Conservation (phyloP, 768 basidiomycete genomes). For the Calocybe indica region DNA sequence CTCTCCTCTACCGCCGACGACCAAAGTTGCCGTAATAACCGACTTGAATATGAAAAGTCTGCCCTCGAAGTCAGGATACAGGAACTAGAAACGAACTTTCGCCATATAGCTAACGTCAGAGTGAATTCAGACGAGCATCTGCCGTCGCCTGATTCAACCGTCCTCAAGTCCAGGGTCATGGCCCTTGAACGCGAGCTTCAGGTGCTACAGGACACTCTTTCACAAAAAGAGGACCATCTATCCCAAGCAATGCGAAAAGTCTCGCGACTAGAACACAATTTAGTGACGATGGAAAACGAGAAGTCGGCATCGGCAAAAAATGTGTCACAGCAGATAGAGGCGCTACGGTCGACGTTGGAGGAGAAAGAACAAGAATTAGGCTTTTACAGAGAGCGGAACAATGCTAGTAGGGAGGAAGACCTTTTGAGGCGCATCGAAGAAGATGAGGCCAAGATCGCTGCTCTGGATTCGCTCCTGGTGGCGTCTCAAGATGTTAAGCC, state of each 20-base stretch:
- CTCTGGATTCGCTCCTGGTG: constrained; percentile 44
- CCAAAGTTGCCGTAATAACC: constrained; percentile 32
- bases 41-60: constrained; percentile 52
- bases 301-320: constrained; percentile 47
- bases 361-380: constrained; percentile 58
- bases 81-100: constrained; percentile 45
- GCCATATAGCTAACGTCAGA: constrained; percentile 25
- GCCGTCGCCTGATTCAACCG: constrained; percentile 55
- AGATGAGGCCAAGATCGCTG: constrained; percentile 60
- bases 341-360: constrained; percentile 37
- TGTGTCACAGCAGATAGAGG: constrained; percentile 35
- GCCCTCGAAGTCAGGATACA: constrained; percentile 51
- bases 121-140: constrained; percentile 25
- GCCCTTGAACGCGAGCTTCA: constrained; percentile 52
- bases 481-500: constrained; percentile 31
- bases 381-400: constrained; percentile 31
- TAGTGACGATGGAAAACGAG: constrained; percentile 53
- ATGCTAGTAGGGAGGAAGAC: constrained; percentile 51
- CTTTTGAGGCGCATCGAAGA: constrained; percentile 64
- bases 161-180: constrained; percentile 42
- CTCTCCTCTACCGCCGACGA: constrained; percentile 49
- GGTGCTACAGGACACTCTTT: constrained; percentile 36
- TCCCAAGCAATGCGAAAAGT: constrained; percentile 39
- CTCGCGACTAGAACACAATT: constrained; percentile 38
- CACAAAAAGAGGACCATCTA: constrained; percentile 40